Conservation (phyloP, 2,329 filamentous ascomycete species). For the Annulohypoxylon truncatum region DNA sequence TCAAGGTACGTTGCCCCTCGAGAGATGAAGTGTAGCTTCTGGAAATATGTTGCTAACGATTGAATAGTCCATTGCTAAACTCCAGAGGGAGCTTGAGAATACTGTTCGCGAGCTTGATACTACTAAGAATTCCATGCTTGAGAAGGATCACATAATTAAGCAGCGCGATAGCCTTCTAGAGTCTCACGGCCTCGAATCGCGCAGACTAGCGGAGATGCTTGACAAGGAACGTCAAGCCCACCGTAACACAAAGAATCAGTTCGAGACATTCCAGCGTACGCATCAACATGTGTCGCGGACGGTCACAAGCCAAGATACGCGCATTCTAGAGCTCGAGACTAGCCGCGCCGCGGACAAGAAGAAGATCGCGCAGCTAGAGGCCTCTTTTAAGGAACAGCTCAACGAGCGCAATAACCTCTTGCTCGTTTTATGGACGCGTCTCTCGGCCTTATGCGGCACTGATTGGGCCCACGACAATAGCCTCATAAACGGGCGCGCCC, state of each 20-base stretch:
- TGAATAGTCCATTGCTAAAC: slow-evolving; percentile 79
- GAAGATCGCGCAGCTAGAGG: slow-evolving; percentile 79
- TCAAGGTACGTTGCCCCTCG: slow-evolving; percentile 69
- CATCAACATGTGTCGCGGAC: slow-evolving; percentile 89
- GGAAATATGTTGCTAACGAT: slow-evolving; percentile 31
- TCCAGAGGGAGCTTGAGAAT: slow-evolving; percentile 88
- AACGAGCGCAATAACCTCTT: slow-evolving; percentile 89
- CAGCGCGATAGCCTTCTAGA: slow-evolving; percentile 91
- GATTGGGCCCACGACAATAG: slow-evolving; percentile 94
- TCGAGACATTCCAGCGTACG: slow-evolving; percentile 88
- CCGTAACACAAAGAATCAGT: slow-evolving; percentile 86
- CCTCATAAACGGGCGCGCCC: slow-evolving; percentile 84
- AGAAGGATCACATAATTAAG: slow-evolving; percentile 91
- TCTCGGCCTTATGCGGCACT: slow-evolving; percentile 85
- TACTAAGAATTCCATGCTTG: slow-evolving; percentile 80
- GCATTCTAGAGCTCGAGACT: slow-evolving; percentile 88
- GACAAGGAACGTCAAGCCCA: slow-evolving; percentile 90
- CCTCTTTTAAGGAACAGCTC: slow-evolving; percentile 86
- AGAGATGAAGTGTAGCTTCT: background rate
- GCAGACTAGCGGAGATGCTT: slow-evolving; percentile 85
- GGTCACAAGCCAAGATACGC: slow-evolving; percentile 84
- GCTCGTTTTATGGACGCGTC: slow-evolving; percentile 87
- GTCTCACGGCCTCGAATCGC: slow-evolving; percentile 85
- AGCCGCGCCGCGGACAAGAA: slow-evolving; percentile 81
- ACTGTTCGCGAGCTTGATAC: slow-evolving; percentile 85